A percentile compares a stretch with the other conserved stretches of the same genome.
These are phyloP conservation scores for Singerocomus inundabilis DNA, from an alignment of 1,284 basidiomycete genomes.

Conservation along the genomic window DNA sequence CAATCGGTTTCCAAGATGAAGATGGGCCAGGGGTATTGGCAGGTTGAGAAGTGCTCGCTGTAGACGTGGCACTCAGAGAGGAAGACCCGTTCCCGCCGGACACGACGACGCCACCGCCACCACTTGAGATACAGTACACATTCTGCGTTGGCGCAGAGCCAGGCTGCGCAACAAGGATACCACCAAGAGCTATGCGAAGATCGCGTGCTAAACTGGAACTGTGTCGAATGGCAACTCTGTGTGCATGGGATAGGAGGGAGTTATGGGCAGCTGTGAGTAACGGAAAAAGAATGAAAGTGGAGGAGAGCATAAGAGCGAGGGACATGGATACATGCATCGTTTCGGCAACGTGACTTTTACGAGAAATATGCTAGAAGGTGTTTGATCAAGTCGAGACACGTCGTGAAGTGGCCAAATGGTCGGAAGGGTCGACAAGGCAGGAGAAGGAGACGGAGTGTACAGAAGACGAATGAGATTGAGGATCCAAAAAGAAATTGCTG, in stretches of 20 bases:
- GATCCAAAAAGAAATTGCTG: constrained; percentile 3
- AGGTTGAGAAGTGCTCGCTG: constrained; percentile 19
- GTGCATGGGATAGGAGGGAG: constrained; percentile 36
- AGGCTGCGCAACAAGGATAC: constrained; percentile 42
- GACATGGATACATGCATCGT: constrained; percentile 35
- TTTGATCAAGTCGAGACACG: constrained; percentile 9
- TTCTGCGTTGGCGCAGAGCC: constrained; percentile 26
- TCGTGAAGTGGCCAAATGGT: neutral
- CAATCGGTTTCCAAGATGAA: constrained; percentile 38
- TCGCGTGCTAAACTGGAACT: constrained; percentile 65
- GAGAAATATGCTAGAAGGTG: constrained; percentile 1
- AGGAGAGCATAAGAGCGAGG: constrained; percentile 34
- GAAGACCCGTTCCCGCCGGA: constrained; percentile 16
- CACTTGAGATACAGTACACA: constrained; percentile 32
- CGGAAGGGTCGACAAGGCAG: neutral
- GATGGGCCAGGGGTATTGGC: constrained; percentile 21
- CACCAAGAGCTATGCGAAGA: constrained; percentile 60
- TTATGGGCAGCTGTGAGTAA: constrained; percentile 11
- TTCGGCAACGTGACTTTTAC: constrained; percentile 1
- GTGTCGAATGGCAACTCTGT: constrained; percentile 44
- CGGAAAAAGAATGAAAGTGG: constrained; percentile 20
- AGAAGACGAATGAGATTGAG: neutral
- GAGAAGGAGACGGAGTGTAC: neutral
- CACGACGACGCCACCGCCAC: constrained; percentile 25
- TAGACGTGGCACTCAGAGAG: constrained; percentile 19